Conservation (phyloP, 2,329 filamentous ascomycete genomes). For the Trichocomaceae sp. region DNA sequence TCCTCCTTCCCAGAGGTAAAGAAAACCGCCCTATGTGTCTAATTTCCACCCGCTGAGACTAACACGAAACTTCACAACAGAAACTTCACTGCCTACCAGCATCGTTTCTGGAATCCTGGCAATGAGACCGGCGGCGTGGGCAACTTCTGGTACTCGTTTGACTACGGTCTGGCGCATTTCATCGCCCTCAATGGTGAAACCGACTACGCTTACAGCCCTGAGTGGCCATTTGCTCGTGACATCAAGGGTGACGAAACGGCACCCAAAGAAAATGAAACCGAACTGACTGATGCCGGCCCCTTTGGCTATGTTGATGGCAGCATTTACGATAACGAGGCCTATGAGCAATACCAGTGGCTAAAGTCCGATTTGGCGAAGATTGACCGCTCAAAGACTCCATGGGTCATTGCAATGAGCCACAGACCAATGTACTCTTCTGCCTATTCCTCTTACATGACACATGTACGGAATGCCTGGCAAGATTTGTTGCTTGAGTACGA, state of each 20-base stretch:
- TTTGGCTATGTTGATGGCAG: conserved; percentile 28
- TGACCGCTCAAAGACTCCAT: conserved; percentile 44
- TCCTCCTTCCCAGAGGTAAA: conserved; percentile 44
- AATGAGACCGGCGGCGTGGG: conserved; percentile 42
- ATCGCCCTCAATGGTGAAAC: conserved; percentile 45
- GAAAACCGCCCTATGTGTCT: conserved; percentile 1
- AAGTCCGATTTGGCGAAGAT: conserved; percentile 40
- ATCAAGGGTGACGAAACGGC: conserved; percentile 35
- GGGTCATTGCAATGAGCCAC: conserved; percentile 46
- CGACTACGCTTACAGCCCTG: conserved; percentile 45
- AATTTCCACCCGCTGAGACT: background rate
- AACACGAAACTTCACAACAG: conserved; percentile 17
- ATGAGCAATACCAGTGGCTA: conserved; percentile 38
- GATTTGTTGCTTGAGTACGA: conserved; percentile 38
- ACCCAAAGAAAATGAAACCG: conserved; percentile 40
- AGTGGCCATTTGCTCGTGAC: conserved; percentile 21
- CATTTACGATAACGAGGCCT: conserved; percentile 25
- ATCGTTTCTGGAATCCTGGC: conserved; percentile 49
- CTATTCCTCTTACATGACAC: conserved; percentile 36
- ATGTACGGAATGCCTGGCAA: conserved; percentile 44
- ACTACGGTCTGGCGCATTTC: conserved; percentile 50
- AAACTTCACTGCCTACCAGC: conserved; percentile 47
- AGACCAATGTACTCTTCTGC: conserved; percentile 34
- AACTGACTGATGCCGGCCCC: conserved; percentile 44
- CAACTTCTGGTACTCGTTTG: conserved; percentile 52